Evolutionary conservation across 176 grass and related monocot genomes (phyloP).

Genomic region (maize (Zea mays)): DNA sequence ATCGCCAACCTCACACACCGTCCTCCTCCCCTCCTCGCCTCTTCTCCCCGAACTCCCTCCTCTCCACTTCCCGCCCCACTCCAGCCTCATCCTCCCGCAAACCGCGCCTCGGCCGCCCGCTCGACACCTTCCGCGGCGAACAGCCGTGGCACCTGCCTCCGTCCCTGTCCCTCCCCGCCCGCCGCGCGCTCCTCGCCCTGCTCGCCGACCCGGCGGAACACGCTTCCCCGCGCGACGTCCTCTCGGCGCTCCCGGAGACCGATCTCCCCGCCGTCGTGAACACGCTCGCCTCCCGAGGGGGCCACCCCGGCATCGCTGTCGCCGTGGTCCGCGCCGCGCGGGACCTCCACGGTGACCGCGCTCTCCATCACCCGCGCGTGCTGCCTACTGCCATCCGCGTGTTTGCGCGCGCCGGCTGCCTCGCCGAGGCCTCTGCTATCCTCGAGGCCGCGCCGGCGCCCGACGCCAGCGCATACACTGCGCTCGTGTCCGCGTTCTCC

Average conservation of each 20-base stretch:
- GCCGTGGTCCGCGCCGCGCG: constrained; percentile 60
- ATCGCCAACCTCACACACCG: constrained; percentile 13
- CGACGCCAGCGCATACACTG: constrained; percentile 59
- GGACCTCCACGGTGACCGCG: constrained; percentile 41
- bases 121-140: neutral
- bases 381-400: constrained; percentile 60
- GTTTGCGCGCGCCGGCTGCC: constrained; percentile 48
- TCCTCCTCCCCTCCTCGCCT: constrained; percentile 35
- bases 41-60: constrained; percentile 49
- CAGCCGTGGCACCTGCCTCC: constrained; percentile 44
- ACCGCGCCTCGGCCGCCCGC: constrained; percentile 35
- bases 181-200: constrained; percentile 54
- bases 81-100: constrained; percentile 35
- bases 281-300: constrained; percentile 56
- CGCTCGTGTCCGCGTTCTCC: constrained; percentile 66
- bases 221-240: constrained; percentile 42
- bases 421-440: constrained; percentile 58
- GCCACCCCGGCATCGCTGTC: constrained; percentile 39
- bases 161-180: constrained; percentile 48
- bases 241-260: constrained; percentile 48
- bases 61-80: constrained; percentile 43
- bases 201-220: constrained; percentile 27
- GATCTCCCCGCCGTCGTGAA: constrained; percentile 49
- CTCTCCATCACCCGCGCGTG: constrained; percentile 50
- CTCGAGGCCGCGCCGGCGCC: constrained; percentile 40